Conservation (phyloP, 306 rosid species). For the Vigna hirtella region DNA sequence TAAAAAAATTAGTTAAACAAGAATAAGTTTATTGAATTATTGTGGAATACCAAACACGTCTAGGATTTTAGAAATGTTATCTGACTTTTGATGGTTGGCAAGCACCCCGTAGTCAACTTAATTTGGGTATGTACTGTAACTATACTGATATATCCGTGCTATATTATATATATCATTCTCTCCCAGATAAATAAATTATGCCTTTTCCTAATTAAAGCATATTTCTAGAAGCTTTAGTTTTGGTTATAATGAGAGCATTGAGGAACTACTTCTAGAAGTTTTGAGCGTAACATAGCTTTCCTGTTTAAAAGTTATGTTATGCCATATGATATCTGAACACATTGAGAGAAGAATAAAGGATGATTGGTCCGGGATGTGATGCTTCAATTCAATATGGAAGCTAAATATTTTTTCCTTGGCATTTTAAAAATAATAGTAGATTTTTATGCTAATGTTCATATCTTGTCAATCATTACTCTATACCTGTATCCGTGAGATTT, state of each 20-base stretch:
- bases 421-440: background rate
- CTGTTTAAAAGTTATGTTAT: background rate
- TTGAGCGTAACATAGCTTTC: slow-evolving; percentile 8
- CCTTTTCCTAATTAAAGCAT: background rate
- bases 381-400: slow-evolving; percentile 5
- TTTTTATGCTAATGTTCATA: background rate
- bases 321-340: background rate
- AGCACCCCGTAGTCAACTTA: too few species aligned
- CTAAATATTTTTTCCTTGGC: background rate
- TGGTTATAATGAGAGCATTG: background rate
- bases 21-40: too few species aligned
- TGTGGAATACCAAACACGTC: too few species aligned
- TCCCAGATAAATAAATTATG: background rate
- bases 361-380: background rate
- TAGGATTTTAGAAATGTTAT: too few species aligned
- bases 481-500: slow-evolving; percentile 21
- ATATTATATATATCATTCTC: too few species aligned
- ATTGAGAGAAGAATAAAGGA: slow-evolving; percentile 1
- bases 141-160: too few species aligned
- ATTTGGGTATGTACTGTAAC: too few species aligned
- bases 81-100: too few species aligned
- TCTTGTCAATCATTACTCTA: slow-evolving; percentile 22
- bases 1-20: too few species aligned
- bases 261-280: background rate
- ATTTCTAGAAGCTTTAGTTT: slow-evolving; percentile 17